A percentile compares a stretch with the other conserved stretches of the same genome.
These are phyloP conservation scores for Entomortierella parvispora DNA, from an alignment of 192 early-diverging fungal genomes.

Conservation along the genomic window DNA sequence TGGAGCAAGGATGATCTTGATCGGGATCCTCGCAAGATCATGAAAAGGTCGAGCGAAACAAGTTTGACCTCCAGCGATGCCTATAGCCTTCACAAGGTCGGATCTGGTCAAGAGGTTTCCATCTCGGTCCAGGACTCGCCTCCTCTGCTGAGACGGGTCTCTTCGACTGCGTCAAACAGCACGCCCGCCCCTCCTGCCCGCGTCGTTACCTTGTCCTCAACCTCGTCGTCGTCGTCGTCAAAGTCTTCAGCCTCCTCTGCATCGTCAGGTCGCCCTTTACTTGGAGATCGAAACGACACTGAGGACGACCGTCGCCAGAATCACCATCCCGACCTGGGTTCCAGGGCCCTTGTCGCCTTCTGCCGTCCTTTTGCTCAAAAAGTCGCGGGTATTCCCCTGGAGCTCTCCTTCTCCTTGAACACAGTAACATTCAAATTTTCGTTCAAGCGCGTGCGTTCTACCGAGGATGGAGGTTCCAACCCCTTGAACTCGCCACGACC, in stretches of 20 bases:
- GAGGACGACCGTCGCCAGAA: neutral
- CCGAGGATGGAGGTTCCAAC: constrained; percentile 7
- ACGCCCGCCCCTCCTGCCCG: neutral
- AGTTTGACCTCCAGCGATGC: constrained; percentile 5
- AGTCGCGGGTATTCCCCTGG: constrained; percentile 41
- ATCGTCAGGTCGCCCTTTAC: constrained; percentile 4
- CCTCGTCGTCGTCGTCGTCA: constrained; percentile 14
- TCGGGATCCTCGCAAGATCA: constrained; percentile 12
- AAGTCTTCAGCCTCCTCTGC: constrained; percentile 1
- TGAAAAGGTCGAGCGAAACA: constrained; percentile 3
- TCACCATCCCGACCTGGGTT: constrained; percentile 25
- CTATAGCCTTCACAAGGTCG: constrained; percentile 12
- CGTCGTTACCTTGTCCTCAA: constrained; percentile 5
- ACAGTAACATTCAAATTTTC: constrained; percentile 49
- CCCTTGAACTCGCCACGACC: constrained; percentile 23
- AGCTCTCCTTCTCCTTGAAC: constrained; percentile 40
- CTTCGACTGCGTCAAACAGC: constrained; percentile 2
- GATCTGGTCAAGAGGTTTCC: neutral
- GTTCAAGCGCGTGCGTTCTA: constrained; percentile 8
- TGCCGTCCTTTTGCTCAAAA: constrained; percentile 53
- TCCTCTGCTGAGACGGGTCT: neutral
- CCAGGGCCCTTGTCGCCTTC: constrained; percentile 42
- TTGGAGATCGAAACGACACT: neutral
- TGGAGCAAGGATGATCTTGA: constrained; percentile 41
- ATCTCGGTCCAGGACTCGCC: constrained; percentile 22